Percentiles rank a stretch among this genome's conserved stretches.
Evolutionary conservation across 176 grass and related monocot species (phyloP).

Genomic region (Otatea glauca): DNA sequence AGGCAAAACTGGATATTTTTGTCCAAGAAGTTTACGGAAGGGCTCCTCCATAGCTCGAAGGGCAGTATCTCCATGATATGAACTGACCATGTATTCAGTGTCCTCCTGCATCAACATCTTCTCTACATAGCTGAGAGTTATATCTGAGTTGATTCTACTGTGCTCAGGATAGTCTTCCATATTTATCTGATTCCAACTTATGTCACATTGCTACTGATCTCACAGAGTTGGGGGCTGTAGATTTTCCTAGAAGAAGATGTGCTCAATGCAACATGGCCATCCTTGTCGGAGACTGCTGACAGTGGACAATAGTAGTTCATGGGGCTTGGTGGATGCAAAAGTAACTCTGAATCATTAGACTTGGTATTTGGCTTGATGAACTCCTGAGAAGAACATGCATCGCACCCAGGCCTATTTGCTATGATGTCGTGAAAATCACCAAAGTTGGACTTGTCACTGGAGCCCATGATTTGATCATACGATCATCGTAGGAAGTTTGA

Average conservation of each 20-base stretch:
- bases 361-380: background rate
- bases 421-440: constrained; percentile 3
- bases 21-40: constrained; percentile 61
- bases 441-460: background rate
- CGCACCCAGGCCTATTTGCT: background rate
- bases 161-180: background rate
- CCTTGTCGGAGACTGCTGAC: background rate
- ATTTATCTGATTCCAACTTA: background rate
- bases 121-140: constrained; percentile 55
- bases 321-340: constrained; percentile 22
- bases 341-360: constrained; percentile 14
- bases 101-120: constrained; percentile 64
- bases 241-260: constrained; percentile 8
- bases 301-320: background rate
- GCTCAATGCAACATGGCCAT: background rate
- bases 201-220: background rate
- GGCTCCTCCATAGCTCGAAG: constrained; percentile 62
- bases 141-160: constrained; percentile 48
- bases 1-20: constrained; percentile 45
- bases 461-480: constrained; percentile 10
- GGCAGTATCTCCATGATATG: constrained; percentile 41
- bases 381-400: constrained; percentile 6
- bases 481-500: background rate
- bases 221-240: background rate
- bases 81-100: constrained; percentile 42